Evolutionary conservation across 1,284 basidiomycete genomes (phyloP).

Genomic region (Cryptococcus depauperatus): DNA sequence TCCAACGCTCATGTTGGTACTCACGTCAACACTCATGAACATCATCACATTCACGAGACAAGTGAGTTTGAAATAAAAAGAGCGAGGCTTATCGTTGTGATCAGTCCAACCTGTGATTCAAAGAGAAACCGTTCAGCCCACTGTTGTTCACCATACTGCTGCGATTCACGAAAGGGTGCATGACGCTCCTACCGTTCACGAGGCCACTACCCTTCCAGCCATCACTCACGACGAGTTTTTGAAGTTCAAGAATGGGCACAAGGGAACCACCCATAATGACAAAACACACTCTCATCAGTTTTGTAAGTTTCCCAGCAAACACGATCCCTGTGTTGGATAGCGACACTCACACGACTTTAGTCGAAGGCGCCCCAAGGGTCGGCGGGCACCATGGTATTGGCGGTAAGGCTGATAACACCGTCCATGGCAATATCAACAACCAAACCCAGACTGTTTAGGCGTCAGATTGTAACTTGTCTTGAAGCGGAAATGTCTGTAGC

Average conservation of each 20-base stretch:
- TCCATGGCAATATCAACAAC: background rate
- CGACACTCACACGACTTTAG: slow-evolving; percentile 9
- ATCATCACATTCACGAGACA: slow-evolving; percentile 44
- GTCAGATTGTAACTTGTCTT: background rate
- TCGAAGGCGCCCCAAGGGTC: slow-evolving; percentile 34
- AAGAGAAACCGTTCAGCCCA: slow-evolving; percentile 41
- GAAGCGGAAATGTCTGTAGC: no score
- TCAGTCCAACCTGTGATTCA: slow-evolving; percentile 44
- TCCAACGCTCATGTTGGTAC: slow-evolving; percentile 27
- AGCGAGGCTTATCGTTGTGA: slow-evolving; percentile 1
- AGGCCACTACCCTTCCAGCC: slow-evolving; percentile 35
- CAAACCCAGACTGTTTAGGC: background rate
- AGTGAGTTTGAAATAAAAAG: slow-evolving; percentile 12
- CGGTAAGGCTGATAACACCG: background rate
- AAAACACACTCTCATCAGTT: slow-evolving; percentile 36
- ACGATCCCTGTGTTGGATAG: background rate
- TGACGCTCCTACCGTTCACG: slow-evolving; percentile 39
- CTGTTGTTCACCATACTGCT: slow-evolving; percentile 40
- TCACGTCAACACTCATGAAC: slow-evolving; percentile 39
- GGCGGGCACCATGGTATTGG: slow-evolving; percentile 8
- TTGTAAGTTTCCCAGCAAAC: slow-evolving; percentile 11
- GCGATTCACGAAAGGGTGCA: slow-evolving; percentile 41
- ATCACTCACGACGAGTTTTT: slow-evolving; percentile 39
- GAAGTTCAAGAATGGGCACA: slow-evolving; percentile 25
- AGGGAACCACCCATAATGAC: slow-evolving; percentile 26